Percentiles rank a stretch among this genome's conserved stretches.
Conservation (phyloP, 805 yeast genomes). For the Candida ortonii region DNA sequence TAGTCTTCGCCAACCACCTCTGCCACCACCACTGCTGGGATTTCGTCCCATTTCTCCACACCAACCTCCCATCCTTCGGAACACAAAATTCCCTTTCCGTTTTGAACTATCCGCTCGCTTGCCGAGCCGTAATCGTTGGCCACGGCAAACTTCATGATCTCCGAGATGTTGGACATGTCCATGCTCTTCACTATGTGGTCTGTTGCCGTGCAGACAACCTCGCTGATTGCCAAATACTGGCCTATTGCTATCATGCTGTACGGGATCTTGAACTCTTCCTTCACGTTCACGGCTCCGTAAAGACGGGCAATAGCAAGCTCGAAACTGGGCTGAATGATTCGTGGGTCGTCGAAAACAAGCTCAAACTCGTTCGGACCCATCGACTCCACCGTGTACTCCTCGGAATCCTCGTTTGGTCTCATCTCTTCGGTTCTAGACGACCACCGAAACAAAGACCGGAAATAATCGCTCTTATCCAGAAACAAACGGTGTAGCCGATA, state of each 20-base stretch:
- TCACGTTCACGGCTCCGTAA: slow-evolving; percentile 41
- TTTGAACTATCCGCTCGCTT: slow-evolving; percentile 43
- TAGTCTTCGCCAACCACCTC: slow-evolving; percentile 48
- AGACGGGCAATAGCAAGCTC: slow-evolving; percentile 46
- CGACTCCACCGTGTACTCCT: too few relatives aligned
- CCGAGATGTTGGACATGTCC: slow-evolving; percentile 36
- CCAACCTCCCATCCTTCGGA: slow-evolving; percentile 51
- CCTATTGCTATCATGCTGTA: slow-evolving; percentile 47
- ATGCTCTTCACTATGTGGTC: slow-evolving; percentile 36
- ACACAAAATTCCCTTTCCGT: slow-evolving; percentile 44
- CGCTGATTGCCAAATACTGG: slow-evolving; percentile 45
- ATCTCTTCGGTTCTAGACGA: slow-evolving; percentile 10
- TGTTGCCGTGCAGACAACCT: slow-evolving; percentile 43
- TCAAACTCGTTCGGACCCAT: slow-evolving; percentile 20
- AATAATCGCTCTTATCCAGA: slow-evolving; percentile 46
- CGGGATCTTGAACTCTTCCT: slow-evolving; percentile 36
- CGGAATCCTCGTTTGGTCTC: slow-evolving; percentile 4
- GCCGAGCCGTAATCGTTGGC: slow-evolving; percentile 45
- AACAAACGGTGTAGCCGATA: slow-evolving; percentile 48
- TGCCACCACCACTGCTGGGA: slow-evolving; percentile 41
- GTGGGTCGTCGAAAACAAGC: slow-evolving; percentile 39
- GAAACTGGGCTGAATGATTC: slow-evolving; percentile 44
- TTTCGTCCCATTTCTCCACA: slow-evolving; percentile 43
- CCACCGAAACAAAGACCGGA: slow-evolving; percentile 48
- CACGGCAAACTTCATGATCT: slow-evolving; percentile 41